Conservation (phyloP, 495 filamentous ascomycete species). For the Podospora anserina region DNA sequence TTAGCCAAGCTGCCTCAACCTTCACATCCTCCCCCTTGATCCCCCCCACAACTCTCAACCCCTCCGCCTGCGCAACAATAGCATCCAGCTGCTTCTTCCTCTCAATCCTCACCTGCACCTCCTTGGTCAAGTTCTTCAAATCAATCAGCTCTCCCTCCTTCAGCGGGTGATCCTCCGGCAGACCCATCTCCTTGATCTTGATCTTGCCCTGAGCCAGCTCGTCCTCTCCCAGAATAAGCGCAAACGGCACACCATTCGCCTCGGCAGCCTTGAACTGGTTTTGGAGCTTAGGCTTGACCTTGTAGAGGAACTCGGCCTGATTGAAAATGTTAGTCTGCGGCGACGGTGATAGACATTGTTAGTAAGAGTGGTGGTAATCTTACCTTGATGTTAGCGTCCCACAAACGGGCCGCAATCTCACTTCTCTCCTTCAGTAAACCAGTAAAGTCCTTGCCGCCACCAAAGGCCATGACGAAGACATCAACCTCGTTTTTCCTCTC, state of each 20-base stretch:
- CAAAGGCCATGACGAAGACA: constrained; percentile 89
- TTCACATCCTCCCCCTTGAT: constrained; percentile 34
- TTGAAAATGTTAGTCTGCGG: constrained; percentile 5
- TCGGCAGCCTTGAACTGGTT: constrained; percentile 82
- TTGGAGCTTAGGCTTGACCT: constrained; percentile 74
- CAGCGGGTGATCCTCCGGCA: constrained; percentile 74
- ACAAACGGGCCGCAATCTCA: constrained; percentile 66
- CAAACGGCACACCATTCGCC: constrained; percentile 59
- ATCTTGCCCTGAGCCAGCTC: constrained; percentile 74
- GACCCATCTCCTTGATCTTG: constrained; percentile 78
- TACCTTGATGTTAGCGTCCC: constrained; percentile 77
- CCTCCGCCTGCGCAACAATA: constrained; percentile 36
- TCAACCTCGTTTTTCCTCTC: constrained; percentile 67
- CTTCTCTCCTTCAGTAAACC: constrained; percentile 80
- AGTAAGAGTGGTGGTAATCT: constrained; percentile 2
- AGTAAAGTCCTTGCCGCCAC: constrained; percentile 77
- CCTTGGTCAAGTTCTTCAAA: constrained; percentile 55
- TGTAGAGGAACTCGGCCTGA: constrained; percentile 70
- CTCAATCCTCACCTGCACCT: constrained; percentile 49
- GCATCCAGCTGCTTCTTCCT: constrained; percentile 41
- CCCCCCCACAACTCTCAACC: constrained; percentile 38
- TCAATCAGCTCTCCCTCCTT: constrained; percentile 78
- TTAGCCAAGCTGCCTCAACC: constrained; percentile 4
- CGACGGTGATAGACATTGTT: background rate
- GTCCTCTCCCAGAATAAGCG: constrained; percentile 78